Conservation (phyloP, 2,329 filamentous ascomycete genomes). For the Stachybotrys echinatus region DNA sequence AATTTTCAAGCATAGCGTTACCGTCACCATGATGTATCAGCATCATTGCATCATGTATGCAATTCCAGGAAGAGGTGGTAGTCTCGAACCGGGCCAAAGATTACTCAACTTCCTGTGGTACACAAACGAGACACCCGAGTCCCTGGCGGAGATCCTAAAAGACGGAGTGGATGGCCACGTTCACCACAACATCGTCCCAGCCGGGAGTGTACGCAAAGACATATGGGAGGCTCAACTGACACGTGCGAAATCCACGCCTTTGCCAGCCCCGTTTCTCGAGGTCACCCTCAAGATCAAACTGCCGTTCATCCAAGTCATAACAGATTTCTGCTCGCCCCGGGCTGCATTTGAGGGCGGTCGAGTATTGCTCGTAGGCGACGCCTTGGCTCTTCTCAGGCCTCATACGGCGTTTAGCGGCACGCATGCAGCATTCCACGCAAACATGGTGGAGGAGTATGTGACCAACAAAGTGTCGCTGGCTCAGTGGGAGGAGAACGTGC, state of each 20-base stretch:
- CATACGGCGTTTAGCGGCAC: neutral
- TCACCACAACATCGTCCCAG: constrained; percentile 3
- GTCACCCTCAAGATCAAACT: constrained; percentile 9
- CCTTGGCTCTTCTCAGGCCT: constrained; percentile 2
- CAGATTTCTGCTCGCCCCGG: constrained; percentile 8
- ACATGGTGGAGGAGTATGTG: constrained; percentile 3
- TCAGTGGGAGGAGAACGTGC: constrained; percentile 1
- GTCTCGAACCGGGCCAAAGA: neutral
- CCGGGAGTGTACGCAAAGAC: neutral
- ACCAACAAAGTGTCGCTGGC: constrained; percentile 3
- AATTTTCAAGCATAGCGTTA: neutral
- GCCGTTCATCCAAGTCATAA: constrained; percentile 15
- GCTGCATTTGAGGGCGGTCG: constrained; percentile 9
- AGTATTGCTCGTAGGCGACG: constrained; percentile 12
- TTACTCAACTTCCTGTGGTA: constrained; percentile 7
- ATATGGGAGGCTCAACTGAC: neutral
- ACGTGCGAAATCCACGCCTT: neutral
- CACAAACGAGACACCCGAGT: neutral
- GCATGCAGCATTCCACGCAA: constrained; percentile 8
- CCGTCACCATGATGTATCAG: neutral
- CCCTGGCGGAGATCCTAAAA: constrained; percentile 2
- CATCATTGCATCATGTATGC: constrained; percentile 4
- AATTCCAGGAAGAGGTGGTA: constrained; percentile 3
- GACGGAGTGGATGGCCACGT: constrained; percentile 1
- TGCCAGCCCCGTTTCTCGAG: constrained; percentile 3